phyloP scores from a whole-genome alignment of 495 filamentous ascomycete genomes.

The Friedmanniomyces simplex region DNA sequence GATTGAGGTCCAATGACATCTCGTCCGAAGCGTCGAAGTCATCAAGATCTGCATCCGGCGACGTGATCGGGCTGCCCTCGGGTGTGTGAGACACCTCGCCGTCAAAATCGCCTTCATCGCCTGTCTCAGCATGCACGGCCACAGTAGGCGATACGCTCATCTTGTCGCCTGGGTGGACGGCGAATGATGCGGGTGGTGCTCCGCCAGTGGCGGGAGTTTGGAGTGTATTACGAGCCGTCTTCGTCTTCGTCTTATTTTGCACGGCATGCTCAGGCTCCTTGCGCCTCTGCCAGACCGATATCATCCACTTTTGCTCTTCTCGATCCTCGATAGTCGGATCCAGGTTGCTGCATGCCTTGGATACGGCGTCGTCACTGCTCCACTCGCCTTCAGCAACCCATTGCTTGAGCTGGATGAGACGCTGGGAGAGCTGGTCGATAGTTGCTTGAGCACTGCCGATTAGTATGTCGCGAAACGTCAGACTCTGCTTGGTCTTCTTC shows the following conservation, averaged over 20 bases:
- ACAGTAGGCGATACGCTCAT: constrained; percentile 10
- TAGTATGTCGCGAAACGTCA: constrained; percentile 6
- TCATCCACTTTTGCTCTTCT: constrained; percentile 44
- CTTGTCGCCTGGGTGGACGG: constrained; percentile 9
- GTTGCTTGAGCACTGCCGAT: constrained; percentile 25
- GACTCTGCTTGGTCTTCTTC: constrained; percentile 38
- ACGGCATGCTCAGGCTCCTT: constrained; percentile 11
- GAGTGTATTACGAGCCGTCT: not conserved
- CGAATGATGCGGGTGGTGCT: not conserved
- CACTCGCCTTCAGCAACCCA: constrained; percentile 44
- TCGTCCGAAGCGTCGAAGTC: constrained; percentile 6
- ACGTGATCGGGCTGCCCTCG: not conserved
- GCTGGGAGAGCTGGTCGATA: constrained; percentile 34
- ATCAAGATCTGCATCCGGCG: not conserved
- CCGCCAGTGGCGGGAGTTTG: not conserved
- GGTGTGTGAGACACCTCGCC: constrained; percentile 8
- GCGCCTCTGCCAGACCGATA: constrained; percentile 40
- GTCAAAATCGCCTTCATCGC: constrained; percentile 4
- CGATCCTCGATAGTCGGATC: constrained; percentile 51
- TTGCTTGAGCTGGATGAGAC: constrained; percentile 40
- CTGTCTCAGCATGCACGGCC: not conserved
- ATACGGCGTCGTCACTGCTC: constrained; percentile 37
- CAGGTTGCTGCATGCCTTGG: constrained; percentile 44
- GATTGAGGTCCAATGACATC: constrained; percentile 2
- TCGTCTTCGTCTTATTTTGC: not conserved